Evolutionary conservation across 2,329 filamentous ascomycete genomes (phyloP).

Genomic region (Albophoma yamanashiensis): DNA sequence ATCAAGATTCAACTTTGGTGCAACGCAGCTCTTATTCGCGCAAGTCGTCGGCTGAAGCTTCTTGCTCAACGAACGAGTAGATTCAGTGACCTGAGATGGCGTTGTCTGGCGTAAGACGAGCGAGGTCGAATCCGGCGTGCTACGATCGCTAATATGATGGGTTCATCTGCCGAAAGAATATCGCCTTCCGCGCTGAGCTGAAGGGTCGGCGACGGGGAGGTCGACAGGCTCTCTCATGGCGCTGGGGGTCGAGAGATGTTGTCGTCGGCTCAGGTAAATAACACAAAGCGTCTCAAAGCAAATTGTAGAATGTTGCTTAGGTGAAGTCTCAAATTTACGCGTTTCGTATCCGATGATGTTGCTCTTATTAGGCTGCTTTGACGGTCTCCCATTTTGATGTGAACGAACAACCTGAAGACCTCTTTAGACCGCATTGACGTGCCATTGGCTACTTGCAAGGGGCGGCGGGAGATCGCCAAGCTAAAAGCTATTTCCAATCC

Average conservation of each 20-base stretch:
- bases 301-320: neutral
- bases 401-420: too few species aligned
- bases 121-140: conserved; percentile 5
- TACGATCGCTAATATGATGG: conserved; percentile 7
- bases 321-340: neutral
- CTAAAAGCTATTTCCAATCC: neutral
- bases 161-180: neutral
- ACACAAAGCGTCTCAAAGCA: neutral
- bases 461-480: neutral
- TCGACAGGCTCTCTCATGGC: too few species aligned
- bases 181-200: too few species aligned
- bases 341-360: neutral
- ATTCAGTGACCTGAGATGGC: conserved; percentile 20
- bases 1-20: neutral
- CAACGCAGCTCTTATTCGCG: neutral
- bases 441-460: neutral
- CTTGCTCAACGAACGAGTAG: neutral
- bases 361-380: neutral
- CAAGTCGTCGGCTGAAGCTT: neutral
- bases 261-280: neutral
- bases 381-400: too few species aligned
- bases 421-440: neutral
- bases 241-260: neutral
- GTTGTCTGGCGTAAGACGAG: conserved; percentile 20
- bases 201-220: too few species aligned